These are phyloP conservation scores for Striga hermonthica DNA, from an alignment of 305 asterid species.

Conservation along the genomic window DNA sequence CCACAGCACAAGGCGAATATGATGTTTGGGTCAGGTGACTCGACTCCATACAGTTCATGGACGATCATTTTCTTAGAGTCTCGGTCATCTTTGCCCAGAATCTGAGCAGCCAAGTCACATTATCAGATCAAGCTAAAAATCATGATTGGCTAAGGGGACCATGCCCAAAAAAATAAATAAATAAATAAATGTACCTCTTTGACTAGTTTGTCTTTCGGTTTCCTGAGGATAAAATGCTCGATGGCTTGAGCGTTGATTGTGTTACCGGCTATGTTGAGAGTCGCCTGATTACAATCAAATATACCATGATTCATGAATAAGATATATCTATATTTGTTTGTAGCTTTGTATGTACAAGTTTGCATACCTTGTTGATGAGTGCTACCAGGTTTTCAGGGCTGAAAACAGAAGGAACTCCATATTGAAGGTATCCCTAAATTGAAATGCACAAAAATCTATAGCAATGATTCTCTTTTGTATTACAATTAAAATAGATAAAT, in stretches of 20 bases:
- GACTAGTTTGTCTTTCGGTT: constrained; percentile 43
- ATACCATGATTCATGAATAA: neutral
- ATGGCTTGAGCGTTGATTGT: constrained; percentile 59
- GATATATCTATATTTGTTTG: neutral
- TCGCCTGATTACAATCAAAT: constrained; percentile 46
- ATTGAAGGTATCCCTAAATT: constrained; percentile 76
- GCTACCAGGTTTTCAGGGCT: constrained; percentile 57
- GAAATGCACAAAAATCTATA: neutral
- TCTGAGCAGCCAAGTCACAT: constrained; percentile 4
- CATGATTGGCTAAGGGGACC: neutral
- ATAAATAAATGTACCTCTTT: constrained; percentile 45
- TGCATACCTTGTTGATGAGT: constrained; percentile 79
- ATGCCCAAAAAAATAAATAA: neutral
- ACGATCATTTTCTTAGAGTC: constrained; percentile 39
- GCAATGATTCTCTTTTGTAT: too few relatives aligned
- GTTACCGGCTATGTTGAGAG: constrained; percentile 64
- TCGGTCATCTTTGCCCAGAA: constrained; percentile 17
- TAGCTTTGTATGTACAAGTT: neutral
- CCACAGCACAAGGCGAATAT: constrained; percentile 79
- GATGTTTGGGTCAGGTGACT: constrained; percentile 68
- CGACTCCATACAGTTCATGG: constrained; percentile 55
- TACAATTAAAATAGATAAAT: too few relatives aligned
- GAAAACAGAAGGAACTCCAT: constrained; percentile 64
- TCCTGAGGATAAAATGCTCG: constrained; percentile 60
- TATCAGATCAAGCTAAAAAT: neutral